Base-by-base conservation (phyloP, 1,284 basidiomycete genomes). In the Ganoderma lingzhi region DNA sequence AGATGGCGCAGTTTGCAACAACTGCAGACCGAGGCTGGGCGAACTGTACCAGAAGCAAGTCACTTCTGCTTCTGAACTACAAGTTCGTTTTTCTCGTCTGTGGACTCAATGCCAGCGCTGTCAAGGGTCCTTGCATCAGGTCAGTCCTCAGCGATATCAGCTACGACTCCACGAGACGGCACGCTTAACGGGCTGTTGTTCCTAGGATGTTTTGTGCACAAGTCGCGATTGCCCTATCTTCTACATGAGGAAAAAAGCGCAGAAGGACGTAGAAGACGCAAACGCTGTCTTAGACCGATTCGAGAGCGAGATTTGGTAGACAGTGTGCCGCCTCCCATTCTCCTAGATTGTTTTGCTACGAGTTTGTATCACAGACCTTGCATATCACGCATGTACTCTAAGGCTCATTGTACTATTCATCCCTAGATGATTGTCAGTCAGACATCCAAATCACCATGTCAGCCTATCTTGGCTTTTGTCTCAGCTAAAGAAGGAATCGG, bases 181-280 rank as follows among this genome's bases (percentile, higher is more conserved):
- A 55, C 17, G 30, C 59, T 68, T 12, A 63, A 41, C 5, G 23
- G 12, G 51, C 19, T 35, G 15, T 39, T 32, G 6, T 19, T n/a
- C 65, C 17, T 71, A 97, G 92, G 97, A 99, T 78, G 97, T 99
- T 23, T 85, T 99, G 48, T 99, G 97, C 78, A 95, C 95, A 0
- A 97, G 95, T 78, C 97, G 95, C 78, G 97, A 99, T 81, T 99
- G 97, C 75, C 97, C 97, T 0, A 99, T 99, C 72, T 99, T 97
- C 81, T 99, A 99, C 80, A 96, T 97, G 90, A 85, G 97, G 53
- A 98, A 97, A 81, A 97, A 97, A 76, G 91, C 96, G 6, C 97
- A 98, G 80, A 98, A 98, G 79, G 96, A 98, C 76, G 96, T 97
- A 0, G 95, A 95, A 72, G 94, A 97, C 74, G 88, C 93, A 1